phyloP scores from a whole-genome alignment of 805 yeast species.

The Saccharomycopsis lassenensis region DNA sequence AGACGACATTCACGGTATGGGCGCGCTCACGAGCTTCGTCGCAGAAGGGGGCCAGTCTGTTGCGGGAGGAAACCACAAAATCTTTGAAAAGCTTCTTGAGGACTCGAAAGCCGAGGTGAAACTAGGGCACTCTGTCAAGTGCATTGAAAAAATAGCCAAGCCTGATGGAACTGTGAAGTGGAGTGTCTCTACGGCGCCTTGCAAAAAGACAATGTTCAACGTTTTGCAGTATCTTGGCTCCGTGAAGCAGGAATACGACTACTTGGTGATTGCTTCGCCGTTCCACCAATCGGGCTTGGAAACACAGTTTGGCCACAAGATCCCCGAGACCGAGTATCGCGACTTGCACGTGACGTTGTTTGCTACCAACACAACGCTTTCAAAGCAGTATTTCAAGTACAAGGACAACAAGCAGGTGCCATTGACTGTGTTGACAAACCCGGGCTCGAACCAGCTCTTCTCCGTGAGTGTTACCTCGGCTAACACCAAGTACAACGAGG shows the following conservation, averaged over 20 bases:
- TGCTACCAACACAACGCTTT: constrained; percentile 1
- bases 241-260: constrained; percentile 30
- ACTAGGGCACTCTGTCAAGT: constrained; percentile 24
- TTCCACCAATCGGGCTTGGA: constrained; percentile 22
- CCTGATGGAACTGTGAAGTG: no score
- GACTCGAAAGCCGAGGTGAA: constrained; percentile 25
- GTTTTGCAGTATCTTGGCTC: no score
- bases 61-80: constrained; percentile 35
- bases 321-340: constrained; percentile 27
- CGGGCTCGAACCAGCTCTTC: constrained; percentile 14
- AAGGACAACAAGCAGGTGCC: constrained; percentile 20
- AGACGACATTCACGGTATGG: constrained; percentile 33
- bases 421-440: constrained; percentile 21
- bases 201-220: no score
- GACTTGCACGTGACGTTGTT: constrained; percentile 30
- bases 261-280: constrained; percentile 37
- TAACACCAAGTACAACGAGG: constrained; percentile 22
- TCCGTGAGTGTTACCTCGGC: constrained; percentile 26
- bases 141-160: constrained; percentile 18
- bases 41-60: constrained; percentile 25
- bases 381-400: constrained; percentile 9
- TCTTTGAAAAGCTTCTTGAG: constrained; percentile 31
- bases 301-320: constrained; percentile 8
- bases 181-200: no score
- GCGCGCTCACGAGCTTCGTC: constrained; percentile 29